Conservation (phyloP, 1,139 yeast genomes). For the Suhomyces kunorum region DNA sequence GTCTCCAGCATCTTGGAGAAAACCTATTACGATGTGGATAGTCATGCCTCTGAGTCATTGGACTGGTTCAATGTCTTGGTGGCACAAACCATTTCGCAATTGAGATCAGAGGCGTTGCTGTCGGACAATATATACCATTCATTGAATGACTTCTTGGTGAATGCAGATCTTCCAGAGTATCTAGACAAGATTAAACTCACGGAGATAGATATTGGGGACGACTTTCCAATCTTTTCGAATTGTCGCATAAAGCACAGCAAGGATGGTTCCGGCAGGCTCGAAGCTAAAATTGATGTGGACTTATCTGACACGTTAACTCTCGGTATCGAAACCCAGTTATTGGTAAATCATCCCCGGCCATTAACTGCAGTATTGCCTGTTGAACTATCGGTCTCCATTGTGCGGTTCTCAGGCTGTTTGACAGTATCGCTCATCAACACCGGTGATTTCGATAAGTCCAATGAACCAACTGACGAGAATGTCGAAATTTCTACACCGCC, state of each 20-base stretch:
- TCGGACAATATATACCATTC: conserved; percentile 84
- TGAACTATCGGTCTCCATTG: conserved; percentile 79
- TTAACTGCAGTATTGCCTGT: conserved; percentile 85
- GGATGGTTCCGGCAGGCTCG: conserved; percentile 58
- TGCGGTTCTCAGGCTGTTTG: conserved; percentile 89
- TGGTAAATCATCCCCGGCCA: conserved; percentile 84
- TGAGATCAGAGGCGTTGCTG: conserved; percentile 80
- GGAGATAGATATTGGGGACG: conserved; percentile 91
- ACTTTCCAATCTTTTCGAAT: conserved; percentile 91
- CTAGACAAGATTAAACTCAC: conserved; percentile 76
- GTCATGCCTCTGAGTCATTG: conserved; percentile 83
- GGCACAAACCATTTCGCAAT: conserved; percentile 86
- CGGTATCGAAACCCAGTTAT: conserved; percentile 80
- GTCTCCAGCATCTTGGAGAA: conserved; percentile 70
- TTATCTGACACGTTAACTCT: conserved; percentile 85
- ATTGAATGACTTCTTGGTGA: conserved; percentile 55
- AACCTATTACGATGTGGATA: conserved; percentile 86
- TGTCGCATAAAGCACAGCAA: conserved; percentile 71
- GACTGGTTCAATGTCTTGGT: conserved; percentile 96
- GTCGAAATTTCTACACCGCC: conserved; percentile 7
- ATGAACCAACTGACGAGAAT: background rate
- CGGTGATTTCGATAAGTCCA: conserved; percentile 37
- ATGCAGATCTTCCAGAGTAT: conserved; percentile 70
- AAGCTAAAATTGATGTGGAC: conserved; percentile 93
- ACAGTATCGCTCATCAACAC: conserved; percentile 73